phyloP scores from a whole-genome alignment of 148 eudicot species.

The Cornus florida region DNA sequence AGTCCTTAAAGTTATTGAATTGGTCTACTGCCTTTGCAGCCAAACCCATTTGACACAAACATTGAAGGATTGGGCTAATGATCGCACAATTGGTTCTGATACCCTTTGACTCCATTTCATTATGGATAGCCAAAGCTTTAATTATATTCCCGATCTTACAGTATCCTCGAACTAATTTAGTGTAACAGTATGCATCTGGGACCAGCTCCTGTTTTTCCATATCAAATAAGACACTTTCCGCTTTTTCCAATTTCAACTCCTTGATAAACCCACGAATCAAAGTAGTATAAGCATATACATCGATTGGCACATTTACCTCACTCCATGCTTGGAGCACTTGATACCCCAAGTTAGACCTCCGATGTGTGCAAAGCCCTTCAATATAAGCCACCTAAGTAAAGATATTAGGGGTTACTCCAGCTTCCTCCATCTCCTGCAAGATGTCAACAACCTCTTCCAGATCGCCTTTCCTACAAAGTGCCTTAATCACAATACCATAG shows the following conservation, averaged over 20 bases:
- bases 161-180: conserved; percentile 51
- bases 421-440: conserved; percentile 46
- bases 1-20: conserved; percentile 26
- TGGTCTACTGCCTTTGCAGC: conserved; percentile 34
- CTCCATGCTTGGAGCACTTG: conserved; percentile 38
- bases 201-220: conserved; percentile 47
- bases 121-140: conserved; percentile 41
- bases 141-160: conserved; percentile 40
- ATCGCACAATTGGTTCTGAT: conserved; percentile 55
- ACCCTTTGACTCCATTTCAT: conserved; percentile 52
- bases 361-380: conserved; percentile 56
- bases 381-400: conserved; percentile 39
- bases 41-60: conserved; percentile 44
- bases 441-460: conserved; percentile 46
- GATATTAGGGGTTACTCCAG: conserved; percentile 45
- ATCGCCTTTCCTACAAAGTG: conserved; percentile 47
- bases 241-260: conserved; percentile 53
- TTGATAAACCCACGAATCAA: conserved; percentile 62
- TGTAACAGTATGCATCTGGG: conserved; percentile 41
- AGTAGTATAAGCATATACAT: conserved; percentile 44
- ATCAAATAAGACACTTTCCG: conserved; percentile 51
- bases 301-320: conserved; percentile 23
- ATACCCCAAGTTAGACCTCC: conserved; percentile 41
- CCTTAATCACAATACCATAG: conserved; percentile 57
- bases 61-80: conserved; percentile 45